Conservation (phyloP, 2,329 filamentous ascomycete genomes). For the Fusarium fracticaudum region DNA sequence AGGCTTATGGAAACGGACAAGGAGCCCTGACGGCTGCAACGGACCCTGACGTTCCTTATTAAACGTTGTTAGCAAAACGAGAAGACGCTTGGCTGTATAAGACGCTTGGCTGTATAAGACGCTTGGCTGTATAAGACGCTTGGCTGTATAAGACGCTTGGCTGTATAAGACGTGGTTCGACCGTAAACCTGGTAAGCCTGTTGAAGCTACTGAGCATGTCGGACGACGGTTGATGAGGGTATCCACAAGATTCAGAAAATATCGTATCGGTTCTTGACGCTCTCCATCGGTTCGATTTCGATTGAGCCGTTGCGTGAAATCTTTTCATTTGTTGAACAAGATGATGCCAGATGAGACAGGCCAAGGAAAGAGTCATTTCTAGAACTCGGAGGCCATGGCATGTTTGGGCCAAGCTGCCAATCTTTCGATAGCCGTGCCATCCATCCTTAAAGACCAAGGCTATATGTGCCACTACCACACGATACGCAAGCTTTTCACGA, state of each 20-base stretch:
- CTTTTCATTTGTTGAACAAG: constrained; percentile 2
- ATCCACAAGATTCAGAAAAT: constrained; percentile 22
- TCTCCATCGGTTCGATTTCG: constrained; percentile 15
- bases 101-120: no score
- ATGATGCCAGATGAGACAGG: not conserved
- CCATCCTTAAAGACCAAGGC: not conserved
- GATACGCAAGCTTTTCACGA: not conserved
- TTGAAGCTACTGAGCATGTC: constrained; percentile 14
- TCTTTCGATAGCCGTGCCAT: not conserved
- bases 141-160: constrained; percentile 27
- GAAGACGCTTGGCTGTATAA: constrained; percentile 27
- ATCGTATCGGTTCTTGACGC: constrained; percentile 24
- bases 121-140: constrained; percentile 22
- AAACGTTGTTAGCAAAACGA: constrained; percentile 12
- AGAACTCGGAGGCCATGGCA: not conserved
- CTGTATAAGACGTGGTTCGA: constrained; percentile 18
- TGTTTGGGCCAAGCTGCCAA: not conserved
- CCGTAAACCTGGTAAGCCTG: not conserved
- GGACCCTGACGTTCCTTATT: constrained; percentile 25
- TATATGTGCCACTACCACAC: not conserved
- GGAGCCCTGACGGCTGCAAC: constrained; percentile 23
- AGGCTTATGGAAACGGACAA: constrained; percentile 15
- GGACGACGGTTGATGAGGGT: constrained; percentile 21
- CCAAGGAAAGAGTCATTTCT: not conserved
- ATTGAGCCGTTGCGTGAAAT: constrained; percentile 14